Evolutionary conservation across 768 basidiomycete genomes (phyloP), one percentile per base, ranked within the genome.

Genomic region (Amanita exitialis): DNA sequence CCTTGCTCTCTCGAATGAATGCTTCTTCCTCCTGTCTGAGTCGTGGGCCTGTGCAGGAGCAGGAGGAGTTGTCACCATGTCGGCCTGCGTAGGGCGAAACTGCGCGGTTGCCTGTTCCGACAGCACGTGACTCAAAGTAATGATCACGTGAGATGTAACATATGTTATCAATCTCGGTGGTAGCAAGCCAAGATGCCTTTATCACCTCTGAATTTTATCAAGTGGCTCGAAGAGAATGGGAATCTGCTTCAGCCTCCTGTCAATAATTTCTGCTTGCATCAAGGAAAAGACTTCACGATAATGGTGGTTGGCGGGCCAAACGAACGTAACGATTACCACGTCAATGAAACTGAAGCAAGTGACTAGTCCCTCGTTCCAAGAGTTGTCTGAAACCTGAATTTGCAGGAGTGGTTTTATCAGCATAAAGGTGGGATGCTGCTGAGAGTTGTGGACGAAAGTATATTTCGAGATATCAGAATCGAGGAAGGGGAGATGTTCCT

Each of bases 241-340:
- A 77, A 93, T 56, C 73, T 86, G 2, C 75, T 98, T 25, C 76
- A 86, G 62, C 95, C 95, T 2, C 94, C 95, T 0, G 90, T 99
- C 42, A 93, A 92, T 73, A 90, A 94, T 64, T 93, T 80, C 55
- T 90, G 89, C 62, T 62, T 91, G 51, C 90, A 86, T 64, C 75
- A 79, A 47, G 90, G 90, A 34, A 73, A 74, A 23, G 93, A 98
- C 63, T 95, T 86, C 60, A 78, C 89, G 38, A 83, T 95, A n/a
- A 98, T 99, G 95, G 90, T 78, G 5, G 82, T 98, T 20, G 94
- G 96, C 7, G 96, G 95, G 0, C 95, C 95, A 0, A 99, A 99
- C 62, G 83, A 90, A 62, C 73, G 95, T 35, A 87, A 87, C 48
- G 94, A 96, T 66, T 97, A 92, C 61, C 95, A 98, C 65, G 69